Evolutionary conservation across 257 asterid species (phyloP), one percentile per base, ranked within the genome.

Genomic region (Solanum corneliomulleri): DNA sequence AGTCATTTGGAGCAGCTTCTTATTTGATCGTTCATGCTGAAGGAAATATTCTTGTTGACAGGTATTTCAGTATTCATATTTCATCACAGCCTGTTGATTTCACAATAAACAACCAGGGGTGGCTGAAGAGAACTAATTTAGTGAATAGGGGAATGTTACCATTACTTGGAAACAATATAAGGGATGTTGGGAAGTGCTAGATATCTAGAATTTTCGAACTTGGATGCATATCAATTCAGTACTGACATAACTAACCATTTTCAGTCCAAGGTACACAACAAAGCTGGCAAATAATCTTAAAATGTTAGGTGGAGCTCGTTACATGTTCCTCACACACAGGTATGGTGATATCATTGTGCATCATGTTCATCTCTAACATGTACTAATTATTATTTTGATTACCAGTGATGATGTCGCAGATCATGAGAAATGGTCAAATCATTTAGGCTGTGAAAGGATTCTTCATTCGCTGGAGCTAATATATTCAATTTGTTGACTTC

Each of bases 261-360:
- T 92, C 93, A 94, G 98, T 84, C 98, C 96, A 70, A 90, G 96
- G 89, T 94, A 92, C 91, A 91, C 94, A 3, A 89, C 88, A 86
- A 81, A 62, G 41, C 88, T 93, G 89, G 92, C 94, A 87, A 78
- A 81, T 90, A 91, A 85, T 31, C 92, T 94, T 83, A 92, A 91
- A 90, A 90, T 90, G 90, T 90, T 92, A 92, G 96, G 98, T 78
- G 98, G 96, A 88, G 96, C 94, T 68, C 93, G 89, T 89, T 94
- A 86, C 86, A 94, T 94, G 96, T 94, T 94, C 90, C 98, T 94
- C 84, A 93, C 95, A 29, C 96, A 94, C 94, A 92, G 66, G 97
- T 93, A 93, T 37, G 88, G 23, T 77, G 71, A 41, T 72, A 78
- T 75, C 82, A 85, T 76, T 86, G 85, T 58, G 45, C 64, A 45